phyloP scores from a whole-genome alignment of 331 rosid genomes.

The Saraca asoca region DNA sequence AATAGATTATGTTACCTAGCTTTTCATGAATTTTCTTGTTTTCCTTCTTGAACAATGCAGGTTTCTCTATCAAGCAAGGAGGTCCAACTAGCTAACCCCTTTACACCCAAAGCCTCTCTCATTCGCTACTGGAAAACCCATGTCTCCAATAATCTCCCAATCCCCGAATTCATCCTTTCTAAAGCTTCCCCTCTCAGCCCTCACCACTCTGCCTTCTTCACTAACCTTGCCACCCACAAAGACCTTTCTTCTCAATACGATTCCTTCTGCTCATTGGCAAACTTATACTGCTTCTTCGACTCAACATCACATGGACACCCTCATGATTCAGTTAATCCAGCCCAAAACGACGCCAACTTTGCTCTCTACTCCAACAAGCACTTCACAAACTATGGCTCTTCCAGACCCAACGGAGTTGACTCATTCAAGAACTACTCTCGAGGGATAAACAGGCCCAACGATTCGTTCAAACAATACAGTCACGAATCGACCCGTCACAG shows the following conservation, averaged over 20 bases:
- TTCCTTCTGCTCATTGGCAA: slow-evolving; percentile 60
- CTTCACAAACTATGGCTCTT: slow-evolving; percentile 65
- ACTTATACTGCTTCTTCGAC: slow-evolving; percentile 62
- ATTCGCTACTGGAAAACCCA: slow-evolving; percentile 74
- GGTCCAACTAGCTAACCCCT: slow-evolving; percentile 51
- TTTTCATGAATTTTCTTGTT: not conserved
- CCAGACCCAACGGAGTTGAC: slow-evolving; percentile 51
- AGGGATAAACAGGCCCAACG: slow-evolving; percentile 59
- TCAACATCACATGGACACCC: not conserved
- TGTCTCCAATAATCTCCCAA: slow-evolving; percentile 47
- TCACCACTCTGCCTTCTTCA: slow-evolving; percentile 49
- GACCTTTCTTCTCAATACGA: slow-evolving; percentile 39
- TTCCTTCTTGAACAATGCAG: slow-evolving; percentile 38
- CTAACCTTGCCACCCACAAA: slow-evolving; percentile 39
- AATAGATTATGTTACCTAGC: not conserved
- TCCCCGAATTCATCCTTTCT: slow-evolving; percentile 61
- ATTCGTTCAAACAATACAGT: slow-evolving; percentile 68
- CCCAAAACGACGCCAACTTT: slow-evolving; percentile 48
- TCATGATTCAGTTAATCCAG: not conserved
- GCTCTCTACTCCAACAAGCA: slow-evolving; percentile 52
- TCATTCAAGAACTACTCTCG: slow-evolving; percentile 84
- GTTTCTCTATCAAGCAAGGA: slow-evolving; percentile 33
- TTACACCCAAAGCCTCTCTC: slow-evolving; percentile 70
- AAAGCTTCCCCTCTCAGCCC: slow-evolving; percentile 76
- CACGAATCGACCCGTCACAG: slow-evolving; percentile 45